These are phyloP conservation scores for Ceriops zippeliana DNA, from an alignment of 345 rosid species.

Conservation along the genomic window DNA sequence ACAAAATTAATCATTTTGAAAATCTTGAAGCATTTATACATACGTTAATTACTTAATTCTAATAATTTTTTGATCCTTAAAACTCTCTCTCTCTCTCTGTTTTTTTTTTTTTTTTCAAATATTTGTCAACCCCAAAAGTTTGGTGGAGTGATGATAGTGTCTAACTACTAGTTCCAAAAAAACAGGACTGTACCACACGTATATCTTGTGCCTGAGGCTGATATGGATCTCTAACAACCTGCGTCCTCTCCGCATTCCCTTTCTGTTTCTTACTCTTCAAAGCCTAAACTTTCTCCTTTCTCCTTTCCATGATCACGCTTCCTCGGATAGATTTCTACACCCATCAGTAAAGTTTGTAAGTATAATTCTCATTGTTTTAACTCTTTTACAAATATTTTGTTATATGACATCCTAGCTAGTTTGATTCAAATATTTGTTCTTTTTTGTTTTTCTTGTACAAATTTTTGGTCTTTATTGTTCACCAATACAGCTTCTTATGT, in stretches of 20 bases:
- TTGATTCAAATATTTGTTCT: too few relatives aligned
- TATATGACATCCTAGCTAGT: too few relatives aligned
- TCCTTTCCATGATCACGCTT: neutral
- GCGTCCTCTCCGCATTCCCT: neutral
- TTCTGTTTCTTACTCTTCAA: neutral
- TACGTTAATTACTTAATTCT: too few relatives aligned
- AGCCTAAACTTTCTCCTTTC: neutral
- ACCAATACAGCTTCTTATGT: too few relatives aligned
- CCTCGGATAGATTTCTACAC: neutral
- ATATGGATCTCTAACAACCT: slow-evolving; percentile 24
- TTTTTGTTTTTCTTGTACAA: neutral
- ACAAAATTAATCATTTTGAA: too few relatives aligned
- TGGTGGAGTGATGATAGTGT: neutral
- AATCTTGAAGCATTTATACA: too few relatives aligned
- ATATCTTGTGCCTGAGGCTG: neutral
- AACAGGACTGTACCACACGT: slow-evolving; percentile 17
- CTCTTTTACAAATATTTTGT: neutral
- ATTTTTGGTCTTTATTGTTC: neutral
- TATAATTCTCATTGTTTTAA: too few relatives aligned
- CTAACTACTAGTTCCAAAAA: slow-evolving; percentile 1
- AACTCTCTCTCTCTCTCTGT: too few relatives aligned
- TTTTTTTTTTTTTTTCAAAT: too few relatives aligned
- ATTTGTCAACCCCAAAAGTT: too few relatives aligned
- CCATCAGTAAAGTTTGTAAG: neutral
- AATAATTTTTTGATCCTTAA: too few relatives aligned